Base-by-base conservation (phyloP, 495 filamentous ascomycete species). In the Talaromyces stipitatus region DNA sequence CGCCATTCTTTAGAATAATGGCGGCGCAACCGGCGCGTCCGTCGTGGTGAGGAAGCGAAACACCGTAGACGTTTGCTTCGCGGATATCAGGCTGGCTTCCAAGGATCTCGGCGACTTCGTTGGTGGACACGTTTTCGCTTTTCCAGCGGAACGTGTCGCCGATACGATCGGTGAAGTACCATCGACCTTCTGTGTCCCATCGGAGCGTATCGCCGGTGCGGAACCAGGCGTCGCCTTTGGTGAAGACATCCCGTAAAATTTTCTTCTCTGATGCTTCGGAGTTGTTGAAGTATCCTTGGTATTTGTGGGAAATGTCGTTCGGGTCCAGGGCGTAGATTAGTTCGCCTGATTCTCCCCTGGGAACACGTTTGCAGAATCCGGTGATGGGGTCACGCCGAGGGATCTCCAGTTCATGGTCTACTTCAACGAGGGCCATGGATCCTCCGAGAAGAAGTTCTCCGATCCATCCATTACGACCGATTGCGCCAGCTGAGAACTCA, bases 91-190 rank as follows among this genome's bases (percentile, higher is more conserved):
- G 75, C 60, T 91, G 87, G 1, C 70, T 64, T 2, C 89, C 87
- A 0, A 97, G 64, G 0, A 83, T 82, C 55, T 90, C 84, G 2
- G 86, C 75, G 0, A 84, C 84, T 52, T 90, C 85, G 22, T 82
- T 81, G 5, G 95, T 92, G 60, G 95, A 92, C 2, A 96, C 89
- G 55, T 97, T 97, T 72, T 97, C 92, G 45, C 83, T 85, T 76
- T 95, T 96, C 92, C 92, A 97, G 16, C 92, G 83, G 74, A 90
- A 97, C 0, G 92, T 97, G 63, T 97, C 92, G 52, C 92, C 92
- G 33, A 97, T 86, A 10, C 91, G 87, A 67, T 98, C 94, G 43
- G 82, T 81, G 69, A 97, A 97, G 69, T 79, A 96, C 74, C 85
- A 85, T 12, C 86, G 76, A 6, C 89, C 88, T 57, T 96, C 85